Base-by-base conservation (phyloP, 768 basidiomycete species). In the Suillus discolor region DNA sequence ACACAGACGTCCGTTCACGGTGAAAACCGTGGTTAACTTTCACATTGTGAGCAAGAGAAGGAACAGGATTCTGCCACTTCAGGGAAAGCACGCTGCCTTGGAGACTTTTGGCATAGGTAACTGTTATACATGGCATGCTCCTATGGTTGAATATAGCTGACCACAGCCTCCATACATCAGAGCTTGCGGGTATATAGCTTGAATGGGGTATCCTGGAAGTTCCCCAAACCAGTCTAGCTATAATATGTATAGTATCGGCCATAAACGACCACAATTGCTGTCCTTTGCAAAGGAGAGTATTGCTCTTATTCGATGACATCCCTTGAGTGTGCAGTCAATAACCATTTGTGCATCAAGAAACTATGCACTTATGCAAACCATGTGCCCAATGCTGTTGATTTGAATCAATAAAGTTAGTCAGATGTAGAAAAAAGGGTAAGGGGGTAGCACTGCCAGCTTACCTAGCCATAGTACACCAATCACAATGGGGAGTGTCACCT, bases 181-280 rank as follows among this genome's bases (percentile, higher is more conserved):
- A 57, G 61, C 66, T 36, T 73, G 75, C 45, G 67, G 72, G 53
- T 69, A 67, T 34, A 71, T 3, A 23, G 67, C 57, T 62, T 77
- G 75, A 6, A 63, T 69, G 57, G 75, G 77, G 71, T 86, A 89
- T 44, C 88, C 89, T 28, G 90, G 89, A 69, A 80, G 79, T 79
- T 93, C 87, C 57, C 86, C 86, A 71, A 89, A 93, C 92, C 92
- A 93, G 2, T 88, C 89, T 12, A 93, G 82, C 69, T 92, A 89
- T 80, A 75, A 69, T 79, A 80, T 12, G 76, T 78, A 42, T 73
- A 77, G n/a, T 65, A 78, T 72, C 75, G 76, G 62, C 79, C 77
- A 60, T 71, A 69, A 51, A 65, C 70, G 31, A 77, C 71, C 47
- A 78, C 76, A 28, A 75, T 15, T 78, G 80, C 61, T 82, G 75